phyloP scores from a whole-genome alignment of 2,329 filamentous ascomycete species.

The Domatiomyces catenatus region DNA sequence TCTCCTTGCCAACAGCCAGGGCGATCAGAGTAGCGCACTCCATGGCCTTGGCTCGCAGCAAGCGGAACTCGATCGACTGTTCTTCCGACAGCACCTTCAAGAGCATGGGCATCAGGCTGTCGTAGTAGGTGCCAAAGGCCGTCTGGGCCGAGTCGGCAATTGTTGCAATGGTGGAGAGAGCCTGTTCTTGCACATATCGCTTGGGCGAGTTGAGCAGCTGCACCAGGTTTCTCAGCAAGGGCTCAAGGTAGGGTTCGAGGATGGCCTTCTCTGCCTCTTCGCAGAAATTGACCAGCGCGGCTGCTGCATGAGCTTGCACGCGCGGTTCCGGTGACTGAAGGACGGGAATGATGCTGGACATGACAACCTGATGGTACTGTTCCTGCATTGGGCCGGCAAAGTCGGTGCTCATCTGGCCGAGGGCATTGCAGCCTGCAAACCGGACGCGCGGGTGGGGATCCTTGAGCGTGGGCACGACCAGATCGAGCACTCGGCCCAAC shows the following conservation, averaged over 20 bases:
- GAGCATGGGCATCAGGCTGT: conserved; percentile 84
- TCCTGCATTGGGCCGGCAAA: conserved; percentile 97
- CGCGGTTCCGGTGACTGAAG: conserved; percentile 78
- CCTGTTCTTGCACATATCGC: conserved; percentile 94
- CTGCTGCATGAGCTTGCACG: conserved; percentile 91
- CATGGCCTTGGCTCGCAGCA: conserved; percentile 94
- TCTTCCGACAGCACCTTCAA: conserved; percentile 80
- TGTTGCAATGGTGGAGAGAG: conserved; percentile 90
- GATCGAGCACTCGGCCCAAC: conserved; percentile 78
- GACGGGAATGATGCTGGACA: conserved; percentile 84
- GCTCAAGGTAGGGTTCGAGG: conserved; percentile 82
- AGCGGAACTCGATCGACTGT: conserved; percentile 80
- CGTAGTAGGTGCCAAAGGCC: conserved; percentile 89
- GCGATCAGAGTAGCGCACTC: conserved; percentile 93
- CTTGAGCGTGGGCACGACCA: conserved; percentile 81
- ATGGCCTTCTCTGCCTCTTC: conserved; percentile 90
- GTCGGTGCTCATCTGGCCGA: conserved; percentile 99
- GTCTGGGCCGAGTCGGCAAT: conserved; percentile 97
- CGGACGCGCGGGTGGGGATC: conserved; percentile 87
- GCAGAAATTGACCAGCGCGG: conserved; percentile 97
- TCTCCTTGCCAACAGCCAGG: conserved; percentile 82
- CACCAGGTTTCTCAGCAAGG: conserved; percentile 71
- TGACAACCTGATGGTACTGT: conserved; percentile 75
- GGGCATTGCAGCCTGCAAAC: conserved; percentile 93
- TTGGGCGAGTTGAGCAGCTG: conserved; percentile 80